Evolutionary conservation across 768 basidiomycete genomes (phyloP), one percentile per base, ranked within the genome.

Genomic region (Podaxis sp.): DNA sequence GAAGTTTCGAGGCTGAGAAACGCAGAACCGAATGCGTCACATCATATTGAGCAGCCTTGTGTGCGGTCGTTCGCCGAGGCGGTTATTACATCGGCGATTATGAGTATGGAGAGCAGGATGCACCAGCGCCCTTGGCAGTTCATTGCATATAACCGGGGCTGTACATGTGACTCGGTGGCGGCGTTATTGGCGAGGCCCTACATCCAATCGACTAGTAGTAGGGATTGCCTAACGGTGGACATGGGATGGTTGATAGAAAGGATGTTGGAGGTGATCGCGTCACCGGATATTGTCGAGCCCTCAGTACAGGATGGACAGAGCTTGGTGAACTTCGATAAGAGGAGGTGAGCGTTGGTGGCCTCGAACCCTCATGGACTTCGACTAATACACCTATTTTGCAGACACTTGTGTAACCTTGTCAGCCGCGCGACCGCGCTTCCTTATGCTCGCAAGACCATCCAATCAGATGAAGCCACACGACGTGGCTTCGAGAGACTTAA

Each of bases 181-280:
- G 76, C 84, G 0, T 72, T 93, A 48, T 74, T 93, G 46, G 77
- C 80, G 17, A 80, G 81, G 56, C 85, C 85, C 1, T 75, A 69
- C 49, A 72, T 80, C 6, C 80, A 82, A 53, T 73, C 77, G 10
- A 74, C 80, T 17, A 69, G 76, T 12, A 78, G 82, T 33, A 77
- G 77, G 33, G 82, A 86, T 36, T 76, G 82, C 5, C 74, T 93
- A 50, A 85, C 87, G 3, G 82, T 89, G 15, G 93, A 94, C 70
- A 83, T 92, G 66, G 90, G 90, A 10, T 95, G 92, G 91, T 74
- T 93, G 41, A 71, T 95, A 62, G 93, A 95, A 71, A 84, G 91
- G 49, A 84, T 94, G 74, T 75, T 94, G 38, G 93, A 94, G 71
- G 78, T 94, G 52, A 84, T 93, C 63, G 86, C 87, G 28, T 82